Conservation (phyloP, 2,329 filamentous ascomycete genomes). For the Westerdykella aurantiaca region DNA sequence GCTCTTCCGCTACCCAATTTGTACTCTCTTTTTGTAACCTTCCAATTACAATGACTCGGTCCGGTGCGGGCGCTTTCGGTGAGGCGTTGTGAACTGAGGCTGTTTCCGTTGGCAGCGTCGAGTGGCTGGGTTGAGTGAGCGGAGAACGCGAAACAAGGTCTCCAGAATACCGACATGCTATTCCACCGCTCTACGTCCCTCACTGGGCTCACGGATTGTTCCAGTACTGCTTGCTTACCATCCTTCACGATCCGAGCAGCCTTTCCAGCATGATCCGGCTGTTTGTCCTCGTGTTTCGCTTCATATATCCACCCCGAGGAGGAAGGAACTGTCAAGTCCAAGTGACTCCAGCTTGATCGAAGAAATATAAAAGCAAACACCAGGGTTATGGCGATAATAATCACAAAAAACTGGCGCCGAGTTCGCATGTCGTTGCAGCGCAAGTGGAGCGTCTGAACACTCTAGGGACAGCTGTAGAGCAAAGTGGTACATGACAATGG, state of each 20-base stretch:
- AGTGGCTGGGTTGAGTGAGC: neutral
- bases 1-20: slow-evolving; percentile 6
- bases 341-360: neutral
- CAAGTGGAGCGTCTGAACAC: too few species aligned
- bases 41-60: slow-evolving; percentile 4
- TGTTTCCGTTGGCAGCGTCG: neutral
- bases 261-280: neutral
- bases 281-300: neutral
- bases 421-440: neutral
- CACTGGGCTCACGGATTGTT: neutral
- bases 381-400: neutral
- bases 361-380: neutral
- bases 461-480: too few species aligned
- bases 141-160: neutral
- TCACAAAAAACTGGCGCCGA: neutral
- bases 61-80: slow-evolving; percentile 3
- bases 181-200: neutral
- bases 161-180: neutral
- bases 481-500: too few species aligned
- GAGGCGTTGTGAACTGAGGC: neutral
- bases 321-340: neutral
- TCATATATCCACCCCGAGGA: neutral
- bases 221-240: neutral
- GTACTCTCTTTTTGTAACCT: slow-evolving; percentile 4
- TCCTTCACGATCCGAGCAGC: neutral